These are phyloP conservation scores for Geosmithia putterillii DNA, from an alignment of 2,329 filamentous ascomycete genomes.

Conservation along the genomic window DNA sequence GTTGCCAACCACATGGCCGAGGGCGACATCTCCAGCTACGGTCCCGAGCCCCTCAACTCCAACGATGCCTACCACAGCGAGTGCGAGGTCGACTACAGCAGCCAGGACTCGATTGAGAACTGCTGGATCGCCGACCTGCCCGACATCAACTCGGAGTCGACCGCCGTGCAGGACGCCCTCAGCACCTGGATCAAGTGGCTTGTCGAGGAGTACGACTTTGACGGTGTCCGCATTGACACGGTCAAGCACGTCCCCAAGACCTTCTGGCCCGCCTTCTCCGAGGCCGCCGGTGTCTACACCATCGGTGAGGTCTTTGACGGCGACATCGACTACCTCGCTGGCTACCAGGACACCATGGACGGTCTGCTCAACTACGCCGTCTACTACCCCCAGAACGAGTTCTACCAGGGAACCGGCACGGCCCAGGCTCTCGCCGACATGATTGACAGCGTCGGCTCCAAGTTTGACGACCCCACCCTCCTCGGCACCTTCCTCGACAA, in stretches of 20 bases:
- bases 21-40: constrained; percentile 31
- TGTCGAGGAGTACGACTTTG: constrained; percentile 48
- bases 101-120: constrained; percentile 31
- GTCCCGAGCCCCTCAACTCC: constrained; percentile 33
- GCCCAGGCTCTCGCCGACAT: constrained; percentile 25
- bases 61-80: constrained; percentile 46
- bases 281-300: constrained; percentile 43
- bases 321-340: constrained; percentile 33
- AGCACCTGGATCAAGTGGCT: constrained; percentile 47
- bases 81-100: constrained; percentile 43
- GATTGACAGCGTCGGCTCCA: constrained; percentile 12
- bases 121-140: constrained; percentile 49
- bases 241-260: constrained; percentile 48
- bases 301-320: constrained; percentile 50
- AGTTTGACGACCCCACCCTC: constrained; percentile 28
- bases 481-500: constrained; percentile 45
- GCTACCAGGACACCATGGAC: constrained; percentile 41
- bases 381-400: constrained; percentile 28
- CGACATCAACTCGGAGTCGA: constrained; percentile 44
- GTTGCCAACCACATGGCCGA: constrained; percentile 47
- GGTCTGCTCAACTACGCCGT: constrained; percentile 49
- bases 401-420: constrained; percentile 23
- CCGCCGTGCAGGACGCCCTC: constrained; percentile 34
- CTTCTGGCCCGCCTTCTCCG: constrained; percentile 43
- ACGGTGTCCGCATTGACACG: constrained; percentile 48